phyloP scores from a whole-genome alignment of 2,329 filamentous ascomycete species.

The Talaromyces sp. region DNA sequence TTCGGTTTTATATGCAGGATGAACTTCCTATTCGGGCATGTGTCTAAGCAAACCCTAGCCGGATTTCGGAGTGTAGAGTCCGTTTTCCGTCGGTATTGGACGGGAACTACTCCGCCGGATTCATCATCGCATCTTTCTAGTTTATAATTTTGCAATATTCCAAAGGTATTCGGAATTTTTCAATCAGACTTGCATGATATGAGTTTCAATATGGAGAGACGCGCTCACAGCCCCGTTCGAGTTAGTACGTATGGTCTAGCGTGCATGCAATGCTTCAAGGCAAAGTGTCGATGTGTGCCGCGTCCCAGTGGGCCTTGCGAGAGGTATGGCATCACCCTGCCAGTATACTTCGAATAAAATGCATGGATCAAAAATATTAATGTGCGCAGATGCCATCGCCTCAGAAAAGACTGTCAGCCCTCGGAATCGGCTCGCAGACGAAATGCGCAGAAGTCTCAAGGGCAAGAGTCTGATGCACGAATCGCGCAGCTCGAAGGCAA shows the following conservation, averaged over 20 bases:
- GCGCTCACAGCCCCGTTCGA: slow-evolving; percentile 12
- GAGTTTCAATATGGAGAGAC: slow-evolving; percentile 6
- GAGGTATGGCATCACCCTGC: too few relatives aligned
- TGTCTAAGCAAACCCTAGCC: background rate
- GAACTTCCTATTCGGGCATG: background rate
- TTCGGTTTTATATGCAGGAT: background rate
- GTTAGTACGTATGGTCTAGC: slow-evolving; percentile 31
- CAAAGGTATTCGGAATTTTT: background rate
- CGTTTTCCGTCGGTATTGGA: background rate
- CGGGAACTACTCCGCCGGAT: background rate
- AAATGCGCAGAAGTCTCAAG: slow-evolving; percentile 24
- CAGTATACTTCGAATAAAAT: too few relatives aligned
- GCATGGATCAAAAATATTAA: slow-evolving; percentile 5
- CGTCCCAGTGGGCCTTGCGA: slow-evolving; percentile 26
- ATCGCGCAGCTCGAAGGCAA: slow-evolving; percentile 39
- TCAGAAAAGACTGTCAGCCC: slow-evolving; percentile 36
- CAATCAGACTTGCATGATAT: background rate
- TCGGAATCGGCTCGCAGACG: slow-evolving; percentile 37
- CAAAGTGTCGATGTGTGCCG: slow-evolving; percentile 33
- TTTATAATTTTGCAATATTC: background rate
- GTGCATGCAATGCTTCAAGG: slow-evolving; percentile 33
- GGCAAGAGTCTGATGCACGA: slow-evolving; percentile 30
- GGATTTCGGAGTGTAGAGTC: background rate
- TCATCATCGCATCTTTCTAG: background rate
- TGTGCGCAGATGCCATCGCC: slow-evolving; percentile 35